Evolutionary conservation across 1,284 basidiomycete genomes (phyloP).

Genomic region (Sanguinoderma infundibulare): DNA sequence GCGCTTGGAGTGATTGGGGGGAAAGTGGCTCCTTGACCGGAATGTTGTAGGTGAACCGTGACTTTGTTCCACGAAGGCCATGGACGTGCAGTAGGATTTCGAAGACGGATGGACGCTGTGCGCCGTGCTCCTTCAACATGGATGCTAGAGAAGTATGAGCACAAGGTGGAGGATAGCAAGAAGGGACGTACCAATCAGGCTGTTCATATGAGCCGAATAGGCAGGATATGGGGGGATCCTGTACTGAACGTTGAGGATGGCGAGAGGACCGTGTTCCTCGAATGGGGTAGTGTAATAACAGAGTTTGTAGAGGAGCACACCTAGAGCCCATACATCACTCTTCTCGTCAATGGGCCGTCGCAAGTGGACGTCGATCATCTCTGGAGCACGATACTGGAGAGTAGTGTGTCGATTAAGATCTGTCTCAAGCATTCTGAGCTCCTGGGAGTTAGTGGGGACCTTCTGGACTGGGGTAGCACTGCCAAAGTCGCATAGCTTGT

Average conservation of each 20-base stretch:
- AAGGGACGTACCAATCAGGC: slow-evolving; percentile 75
- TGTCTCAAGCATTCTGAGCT: slow-evolving; percentile 86
- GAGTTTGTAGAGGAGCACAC: slow-evolving; percentile 79
- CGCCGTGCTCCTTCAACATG: slow-evolving; percentile 88
- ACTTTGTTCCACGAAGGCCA: slow-evolving; percentile 82
- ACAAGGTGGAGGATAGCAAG: not conserved
- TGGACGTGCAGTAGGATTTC: slow-evolving; percentile 81
- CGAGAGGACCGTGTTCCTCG: slow-evolving; percentile 94
- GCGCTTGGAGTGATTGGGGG: slow-evolving; percentile 28
- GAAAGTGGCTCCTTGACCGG: slow-evolving; percentile 50
- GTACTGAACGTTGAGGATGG: slow-evolving; percentile 97
- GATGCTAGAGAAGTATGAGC: slow-evolving; percentile 54
- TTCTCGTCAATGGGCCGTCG: slow-evolving; percentile 89
- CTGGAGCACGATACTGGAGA: slow-evolving; percentile 94
- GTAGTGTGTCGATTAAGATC: slow-evolving; percentile 97
- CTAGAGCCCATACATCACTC: slow-evolving; percentile 84
- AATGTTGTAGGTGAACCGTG: slow-evolving; percentile 72
- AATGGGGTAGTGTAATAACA: slow-evolving; percentile 99
- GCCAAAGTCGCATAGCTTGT: slow-evolving; percentile 99
- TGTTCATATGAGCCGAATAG: slow-evolving; percentile 88
- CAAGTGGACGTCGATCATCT: slow-evolving; percentile 95
- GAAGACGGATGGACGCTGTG: slow-evolving; percentile 82
- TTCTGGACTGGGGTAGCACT: slow-evolving; percentile 83
- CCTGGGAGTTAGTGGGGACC: slow-evolving; percentile 76
- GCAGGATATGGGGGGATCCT: slow-evolving; percentile 91